A percentile compares a stretch with the other conserved stretches of the same genome.
phyloP scores from a whole-genome alignment of 2,329 filamentous ascomycete species.

The Verticillium tricorpus region DNA sequence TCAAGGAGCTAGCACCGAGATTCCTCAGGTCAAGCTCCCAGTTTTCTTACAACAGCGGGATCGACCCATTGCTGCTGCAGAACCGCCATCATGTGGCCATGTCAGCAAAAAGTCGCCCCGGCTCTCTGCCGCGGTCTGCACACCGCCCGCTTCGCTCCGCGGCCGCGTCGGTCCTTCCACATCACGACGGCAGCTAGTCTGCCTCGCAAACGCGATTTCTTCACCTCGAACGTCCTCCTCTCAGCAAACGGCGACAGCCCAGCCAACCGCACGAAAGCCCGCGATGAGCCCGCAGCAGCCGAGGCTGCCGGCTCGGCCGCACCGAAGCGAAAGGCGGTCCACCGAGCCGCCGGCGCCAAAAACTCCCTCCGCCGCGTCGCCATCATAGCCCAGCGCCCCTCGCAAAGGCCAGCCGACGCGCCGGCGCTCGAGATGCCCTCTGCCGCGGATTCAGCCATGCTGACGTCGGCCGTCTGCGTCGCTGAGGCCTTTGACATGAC shows the following conservation, averaged over 20 bases:
- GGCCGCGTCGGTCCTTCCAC: conserved; percentile 37
- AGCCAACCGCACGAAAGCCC: conserved; percentile 7
- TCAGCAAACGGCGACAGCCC: conserved; percentile 32
- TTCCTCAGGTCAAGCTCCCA: background rate
- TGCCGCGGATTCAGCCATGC: conserved; percentile 25
- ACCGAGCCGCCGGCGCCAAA: conserved; percentile 47
- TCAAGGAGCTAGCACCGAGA: background rate
- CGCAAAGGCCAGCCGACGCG: conserved; percentile 33
- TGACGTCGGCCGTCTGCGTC: conserved; percentile 56
- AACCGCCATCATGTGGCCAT: conserved; percentile 7
- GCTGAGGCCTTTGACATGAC: conserved; percentile 63
- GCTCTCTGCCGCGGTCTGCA: conserved; percentile 9
- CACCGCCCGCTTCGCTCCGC: conserved; percentile 1
- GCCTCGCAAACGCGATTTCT: conserved; percentile 59
- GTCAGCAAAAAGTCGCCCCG: conserved; percentile 8
- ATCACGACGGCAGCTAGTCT: conserved; percentile 34
- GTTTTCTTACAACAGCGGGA: too few species aligned
- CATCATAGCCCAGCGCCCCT: conserved; percentile 71
- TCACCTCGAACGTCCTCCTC: conserved; percentile 59
- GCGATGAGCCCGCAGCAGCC: background rate
- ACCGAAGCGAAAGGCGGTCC: conserved; percentile 40
- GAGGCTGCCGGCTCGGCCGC: background rate
- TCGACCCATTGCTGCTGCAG: conserved; percentile 5
- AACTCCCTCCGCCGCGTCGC: conserved; percentile 81
- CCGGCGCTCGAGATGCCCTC: conserved; percentile 24